Conservation (phyloP, 805 yeast species). For the Candida cerambycidarum region DNA sequence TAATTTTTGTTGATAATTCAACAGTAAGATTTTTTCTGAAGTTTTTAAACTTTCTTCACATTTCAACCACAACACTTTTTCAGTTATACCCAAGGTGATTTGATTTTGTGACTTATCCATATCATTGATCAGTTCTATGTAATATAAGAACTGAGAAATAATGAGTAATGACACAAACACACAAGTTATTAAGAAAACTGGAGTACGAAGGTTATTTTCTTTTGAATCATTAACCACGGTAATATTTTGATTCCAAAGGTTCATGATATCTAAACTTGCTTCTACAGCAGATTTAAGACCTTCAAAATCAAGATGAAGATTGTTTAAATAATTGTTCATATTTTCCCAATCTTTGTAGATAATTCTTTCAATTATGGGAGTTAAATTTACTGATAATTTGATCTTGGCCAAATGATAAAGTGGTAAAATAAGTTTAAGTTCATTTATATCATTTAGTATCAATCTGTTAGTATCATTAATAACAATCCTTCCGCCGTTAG, state of each 20-base stretch:
- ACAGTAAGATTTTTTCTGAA: constrained; percentile 55
- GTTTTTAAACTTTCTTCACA: constrained; percentile 59
- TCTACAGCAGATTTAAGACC: constrained; percentile 63
- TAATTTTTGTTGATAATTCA: constrained; percentile 12
- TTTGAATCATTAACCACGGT: constrained; percentile 63
- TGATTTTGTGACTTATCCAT: constrained; percentile 9
- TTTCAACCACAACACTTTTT: constrained; percentile 60
- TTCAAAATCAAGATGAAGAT: constrained; percentile 54
- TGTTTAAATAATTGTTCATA: constrained; percentile 55
- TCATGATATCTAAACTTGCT: constrained; percentile 57
- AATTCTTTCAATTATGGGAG: constrained; percentile 59
- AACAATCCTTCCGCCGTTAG: constrained; percentile 61
- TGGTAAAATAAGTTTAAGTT: constrained; percentile 65
- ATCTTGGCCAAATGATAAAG: constrained; percentile 66
- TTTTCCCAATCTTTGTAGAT: constrained; percentile 68
- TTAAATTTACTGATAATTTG: constrained; percentile 57
- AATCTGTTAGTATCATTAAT: constrained; percentile 51
- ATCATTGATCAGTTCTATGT: constrained; percentile 43
- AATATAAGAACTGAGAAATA: constrained; percentile 60
- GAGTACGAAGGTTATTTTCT: constrained; percentile 68
- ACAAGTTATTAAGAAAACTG: constrained; percentile 72
- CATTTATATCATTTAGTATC: constrained; percentile 52
- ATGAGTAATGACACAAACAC: constrained; percentile 62
- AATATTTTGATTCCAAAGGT: constrained; percentile 73
- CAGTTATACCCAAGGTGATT: constrained; percentile 34